Evolutionary conservation across 257 asterid genomes (phyloP).

Genomic region (Paraleonurus japonicus): DNA sequence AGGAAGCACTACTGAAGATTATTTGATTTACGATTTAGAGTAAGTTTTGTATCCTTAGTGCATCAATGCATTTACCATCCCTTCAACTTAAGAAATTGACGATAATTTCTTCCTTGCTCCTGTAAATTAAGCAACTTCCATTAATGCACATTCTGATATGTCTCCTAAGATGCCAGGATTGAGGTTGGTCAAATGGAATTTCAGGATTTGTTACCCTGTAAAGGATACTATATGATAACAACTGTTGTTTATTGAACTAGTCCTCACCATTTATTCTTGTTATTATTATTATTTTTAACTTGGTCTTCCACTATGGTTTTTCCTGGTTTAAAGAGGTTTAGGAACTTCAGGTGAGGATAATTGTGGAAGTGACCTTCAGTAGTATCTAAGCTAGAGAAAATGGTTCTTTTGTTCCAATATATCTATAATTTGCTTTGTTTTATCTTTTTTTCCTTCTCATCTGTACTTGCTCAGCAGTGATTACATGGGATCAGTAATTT

Average conservation of each 20-base stretch:
- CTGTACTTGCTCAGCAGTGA: constrained; percentile 6
- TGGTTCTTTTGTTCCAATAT: not conserved
- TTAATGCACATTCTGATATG: not conserved
- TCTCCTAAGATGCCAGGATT: not conserved
- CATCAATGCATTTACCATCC: not conserved
- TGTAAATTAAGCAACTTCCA: not conserved
- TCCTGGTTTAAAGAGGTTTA: too few relatives aligned
- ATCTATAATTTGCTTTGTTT: not conserved
- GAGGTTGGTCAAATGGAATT: constrained; percentile 13
- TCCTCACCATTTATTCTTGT: not conserved
- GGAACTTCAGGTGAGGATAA: too few relatives aligned
- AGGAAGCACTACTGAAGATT: not conserved
- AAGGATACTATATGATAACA: constrained; percentile 11
- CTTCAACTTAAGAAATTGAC: not conserved
- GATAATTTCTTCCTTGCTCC: not conserved
- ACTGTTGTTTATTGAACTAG: not conserved
- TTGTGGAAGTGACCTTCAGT: too few relatives aligned
- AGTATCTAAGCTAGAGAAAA: not conserved
- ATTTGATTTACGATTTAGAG: constrained; percentile 10
- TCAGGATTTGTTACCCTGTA: constrained; percentile 6
- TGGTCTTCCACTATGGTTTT: not conserved
- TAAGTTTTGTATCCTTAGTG: not conserved
- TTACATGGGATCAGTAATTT: constrained; percentile 1
- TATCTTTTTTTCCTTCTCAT: constrained; percentile 13
- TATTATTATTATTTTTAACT: not conserved